A percentile compares a stretch with the other conserved stretches of the same genome.
These are phyloP conservation scores for Mycosphaerelloides madeirae DNA, from an alignment of 2,329 filamentous ascomycete genomes.

Conservation along the genomic window DNA sequence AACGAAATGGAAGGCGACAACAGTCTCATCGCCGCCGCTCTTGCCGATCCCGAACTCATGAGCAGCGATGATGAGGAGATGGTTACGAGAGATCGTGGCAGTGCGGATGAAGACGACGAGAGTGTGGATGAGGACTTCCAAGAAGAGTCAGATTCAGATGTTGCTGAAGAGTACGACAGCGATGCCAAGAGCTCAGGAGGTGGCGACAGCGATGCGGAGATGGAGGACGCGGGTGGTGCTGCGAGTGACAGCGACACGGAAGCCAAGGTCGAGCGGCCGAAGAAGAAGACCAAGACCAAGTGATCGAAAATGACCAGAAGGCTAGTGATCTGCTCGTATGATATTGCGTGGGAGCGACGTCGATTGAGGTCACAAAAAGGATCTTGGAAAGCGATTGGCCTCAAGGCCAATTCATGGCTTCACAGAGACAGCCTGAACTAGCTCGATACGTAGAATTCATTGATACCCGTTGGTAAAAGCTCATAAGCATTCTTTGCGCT, in stretches of 20 bases:
- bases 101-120: slow-evolving; percentile 93
- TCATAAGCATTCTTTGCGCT: too few relatives aligned
- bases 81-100: slow-evolving; percentile 73
- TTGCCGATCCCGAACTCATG: slow-evolving; percentile 70
- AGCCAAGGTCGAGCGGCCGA: slow-evolving; percentile 53
- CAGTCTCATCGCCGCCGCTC: slow-evolving; percentile 71
- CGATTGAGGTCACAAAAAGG: too few relatives aligned
- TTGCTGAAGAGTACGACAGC: slow-evolving; percentile 93
- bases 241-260: slow-evolving; percentile 47
- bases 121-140: slow-evolving; percentile 94
- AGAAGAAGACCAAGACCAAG: slow-evolving; percentile 59
- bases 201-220: slow-evolving; percentile 61
- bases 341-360: too few relatives aligned
- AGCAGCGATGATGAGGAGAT: slow-evolving; percentile 78
- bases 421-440: too few relatives aligned
- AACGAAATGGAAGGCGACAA: slow-evolving; percentile 96
- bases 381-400: too few relatives aligned
- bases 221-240: slow-evolving; percentile 45
- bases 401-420: too few relatives aligned
- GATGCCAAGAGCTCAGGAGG: slow-evolving; percentile 75
- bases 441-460: too few relatives aligned
- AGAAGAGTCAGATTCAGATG: slow-evolving; percentile 86
- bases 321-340: not conserved
- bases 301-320: not conserved
- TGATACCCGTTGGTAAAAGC: too few relatives aligned